Evolutionary conservation across 495 filamentous ascomycete species (phyloP).

Genomic region (Lophiostoma macrostomum): DNA sequence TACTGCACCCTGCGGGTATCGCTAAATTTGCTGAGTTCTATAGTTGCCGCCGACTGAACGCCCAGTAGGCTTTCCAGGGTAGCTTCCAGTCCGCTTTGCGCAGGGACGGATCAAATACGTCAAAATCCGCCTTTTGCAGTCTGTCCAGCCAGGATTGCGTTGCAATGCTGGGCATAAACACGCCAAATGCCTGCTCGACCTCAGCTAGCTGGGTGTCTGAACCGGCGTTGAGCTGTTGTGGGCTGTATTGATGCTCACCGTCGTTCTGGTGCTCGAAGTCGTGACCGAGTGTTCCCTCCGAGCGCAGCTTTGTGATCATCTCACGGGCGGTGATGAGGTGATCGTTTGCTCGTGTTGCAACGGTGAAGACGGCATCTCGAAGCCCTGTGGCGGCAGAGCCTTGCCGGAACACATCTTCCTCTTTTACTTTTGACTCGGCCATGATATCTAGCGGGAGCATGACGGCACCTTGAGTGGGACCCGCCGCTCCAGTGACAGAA

Average conservation of each 20-base stretch:
- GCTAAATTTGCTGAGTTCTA: too few relatives aligned
- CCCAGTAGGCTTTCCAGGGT: slow-evolving; percentile 80
- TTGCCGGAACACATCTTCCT: slow-evolving; percentile 84
- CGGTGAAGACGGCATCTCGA: slow-evolving; percentile 83
- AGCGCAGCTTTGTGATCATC: slow-evolving; percentile 76
- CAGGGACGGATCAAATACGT: slow-evolving; percentile 66
- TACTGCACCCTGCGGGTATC: too few relatives aligned
- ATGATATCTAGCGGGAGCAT: slow-evolving; percentile 86
- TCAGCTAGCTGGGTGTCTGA: slow-evolving; percentile 35
- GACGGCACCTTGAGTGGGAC: slow-evolving; percentile 59
- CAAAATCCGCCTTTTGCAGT: slow-evolving; percentile 77
- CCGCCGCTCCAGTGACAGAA: slow-evolving; percentile 37
- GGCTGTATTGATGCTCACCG: slow-evolving; percentile 63
- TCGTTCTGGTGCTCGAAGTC: slow-evolving; percentile 83
- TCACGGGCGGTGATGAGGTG: slow-evolving; percentile 91
- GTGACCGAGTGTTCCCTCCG: slow-evolving; percentile 71
- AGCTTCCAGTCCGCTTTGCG: slow-evolving; percentile 77
- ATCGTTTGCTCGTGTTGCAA: slow-evolving; percentile 90
- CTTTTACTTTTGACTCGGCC: slow-evolving; percentile 70
- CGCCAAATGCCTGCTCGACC: slow-evolving; percentile 56
- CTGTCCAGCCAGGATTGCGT: slow-evolving; percentile 73
- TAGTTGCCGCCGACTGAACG: slow-evolving; percentile 53
- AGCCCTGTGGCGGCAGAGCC: slow-evolving; percentile 74
- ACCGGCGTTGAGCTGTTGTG: slow-evolving; percentile 26
- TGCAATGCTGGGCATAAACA: slow-evolving; percentile 75